Percentiles rank a stretch among this genome's conserved stretches.
These are phyloP conservation scores for Aspergillus sp. DNA, from an alignment of 2,329 filamentous ascomycete species.

Conservation along the genomic window DNA sequence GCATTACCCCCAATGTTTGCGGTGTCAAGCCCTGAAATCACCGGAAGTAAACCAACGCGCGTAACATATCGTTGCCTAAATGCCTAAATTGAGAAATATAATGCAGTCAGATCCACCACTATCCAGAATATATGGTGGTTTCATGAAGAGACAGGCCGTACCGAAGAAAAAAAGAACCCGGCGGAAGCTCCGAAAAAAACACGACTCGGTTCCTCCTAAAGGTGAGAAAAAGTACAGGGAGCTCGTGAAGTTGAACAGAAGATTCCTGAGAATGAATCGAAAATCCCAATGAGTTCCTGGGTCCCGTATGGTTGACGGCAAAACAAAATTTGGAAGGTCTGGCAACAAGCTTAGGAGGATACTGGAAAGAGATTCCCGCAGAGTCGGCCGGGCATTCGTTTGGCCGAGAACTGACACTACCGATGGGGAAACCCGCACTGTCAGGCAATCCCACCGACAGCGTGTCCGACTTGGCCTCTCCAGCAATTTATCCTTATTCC, in stretches of 20 bases:
- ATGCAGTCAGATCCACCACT: neutral
- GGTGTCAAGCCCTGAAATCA: conserved; percentile 22
- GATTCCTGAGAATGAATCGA: neutral
- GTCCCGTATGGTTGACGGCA: neutral
- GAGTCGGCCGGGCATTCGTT: conserved; percentile 25
- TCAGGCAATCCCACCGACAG: conserved; percentile 4
- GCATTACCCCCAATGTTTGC: conserved; percentile 41
- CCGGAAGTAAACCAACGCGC: conserved; percentile 12
- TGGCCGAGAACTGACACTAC: conserved; percentile 20
- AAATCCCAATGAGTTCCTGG: neutral
- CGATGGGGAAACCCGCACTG: conserved; percentile 21
- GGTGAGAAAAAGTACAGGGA: neutral
- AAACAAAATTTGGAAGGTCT: conserved; percentile 13
- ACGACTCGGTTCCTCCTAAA: too few relatives aligned
- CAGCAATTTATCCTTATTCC: too few relatives aligned
- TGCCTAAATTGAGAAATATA: neutral
- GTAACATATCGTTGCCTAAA: conserved; percentile 22
- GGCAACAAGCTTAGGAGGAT: conserved; percentile 15
- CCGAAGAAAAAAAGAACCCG: conserved; percentile 4
- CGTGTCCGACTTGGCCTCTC: neutral
- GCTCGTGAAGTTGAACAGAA: neutral
- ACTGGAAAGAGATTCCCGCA: conserved; percentile 21
- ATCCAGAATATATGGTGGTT: neutral
- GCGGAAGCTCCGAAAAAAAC: neutral
- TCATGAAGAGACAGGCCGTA: conserved; percentile 11